Base-by-base conservation (phyloP, 768 basidiomycete species). In the Boletus subcaerulescens region DNA sequence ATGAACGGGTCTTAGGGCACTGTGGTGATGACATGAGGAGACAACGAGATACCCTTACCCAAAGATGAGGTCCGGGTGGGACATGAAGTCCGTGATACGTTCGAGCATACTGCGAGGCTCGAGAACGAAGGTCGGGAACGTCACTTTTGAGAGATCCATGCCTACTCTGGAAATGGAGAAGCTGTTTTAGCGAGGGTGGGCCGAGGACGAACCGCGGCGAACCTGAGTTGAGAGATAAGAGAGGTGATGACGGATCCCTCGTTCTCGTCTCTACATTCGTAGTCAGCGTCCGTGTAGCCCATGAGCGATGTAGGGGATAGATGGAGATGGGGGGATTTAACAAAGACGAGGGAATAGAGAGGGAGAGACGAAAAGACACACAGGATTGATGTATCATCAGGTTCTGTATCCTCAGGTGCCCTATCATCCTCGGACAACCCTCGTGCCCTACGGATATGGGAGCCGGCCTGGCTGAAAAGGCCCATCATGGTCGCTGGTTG, bases 11-110 rank as follows among this genome's bases (percentile, higher is more conserved):
- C 53, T 68, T 51, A 69, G 67, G 60, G 62, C 38, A 60, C 52
- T 18, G 22, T 52, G 60, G 44, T 14, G 49, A 55, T 45, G 55
- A 65, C 58, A 58, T 13, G n/a, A 57, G 45, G 50, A 52, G 33
- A 47, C 41, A 36, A 20, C 15, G 48, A 43, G 47, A 59, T 44
- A 53, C 59, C 77, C 89, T 73, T 72, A 85, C 93, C 92, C 91
- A 74, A 96, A 96, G 65, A 98, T 83, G 68, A 98, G 86, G 75
- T 99, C 95, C 31, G 97, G 94, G 73, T 98, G 97, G 53, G 93
- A 89, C 88, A 98, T 95, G 74, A 99, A 99, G 77, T 99, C 96
- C 33, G 97, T 98, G 65, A 99, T 96, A 61, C 97, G 86, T 76
- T 99, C 97, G 45, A 98, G 83, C 89, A 98, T 93, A 64, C 91